A percentile compares a stretch with the other conserved stretches of the same genome.
These are phyloP conservation scores for Colletotrichum nymphaeae DNA, from an alignment of 2,329 filamentous ascomycete species.

Conservation along the genomic window DNA sequence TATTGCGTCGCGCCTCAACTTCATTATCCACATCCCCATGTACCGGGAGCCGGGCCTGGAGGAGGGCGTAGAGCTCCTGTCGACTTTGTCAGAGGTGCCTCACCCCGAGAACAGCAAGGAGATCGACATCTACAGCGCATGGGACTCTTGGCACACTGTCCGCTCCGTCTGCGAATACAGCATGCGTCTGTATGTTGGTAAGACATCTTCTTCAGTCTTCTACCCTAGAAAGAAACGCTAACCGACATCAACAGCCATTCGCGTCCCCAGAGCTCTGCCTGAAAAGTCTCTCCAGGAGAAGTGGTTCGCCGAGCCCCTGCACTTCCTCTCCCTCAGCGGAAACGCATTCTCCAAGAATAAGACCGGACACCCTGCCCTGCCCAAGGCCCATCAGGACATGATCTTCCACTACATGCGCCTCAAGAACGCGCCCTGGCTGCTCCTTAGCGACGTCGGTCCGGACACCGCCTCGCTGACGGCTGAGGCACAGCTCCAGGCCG, in stretches of 20 bases:
- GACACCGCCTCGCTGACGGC: slow-evolving; percentile 39
- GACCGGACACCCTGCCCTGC: slow-evolving; percentile 70
- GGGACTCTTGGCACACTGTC: slow-evolving; percentile 95
- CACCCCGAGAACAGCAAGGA: slow-evolving; percentile 52
- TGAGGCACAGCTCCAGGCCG: slow-evolving; percentile 29
- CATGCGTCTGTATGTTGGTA: slow-evolving; percentile 84
- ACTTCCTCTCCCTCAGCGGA: slow-evolving; percentile 67
- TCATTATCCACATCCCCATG: slow-evolving; percentile 87
- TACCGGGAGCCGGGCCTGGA: slow-evolving; percentile 76
- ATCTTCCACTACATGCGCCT: slow-evolving; percentile 73
- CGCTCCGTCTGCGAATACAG: slow-evolving; percentile 88
- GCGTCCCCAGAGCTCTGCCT: slow-evolving; percentile 69
- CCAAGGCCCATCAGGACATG: slow-evolving; percentile 69
- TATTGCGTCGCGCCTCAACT: slow-evolving; percentile 79
- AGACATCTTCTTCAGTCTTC: slow-evolving; percentile 48
- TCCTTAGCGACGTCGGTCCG: slow-evolving; percentile 72
- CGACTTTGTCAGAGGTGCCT: slow-evolving; percentile 50
- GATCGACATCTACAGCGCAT: slow-evolving; percentile 80
- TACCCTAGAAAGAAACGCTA: slow-evolving; percentile 1
- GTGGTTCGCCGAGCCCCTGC: slow-evolving; percentile 77
- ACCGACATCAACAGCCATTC: slow-evolving; percentile 56
- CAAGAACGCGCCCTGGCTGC: slow-evolving; percentile 70
- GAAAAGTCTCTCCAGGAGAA: slow-evolving; percentile 70
- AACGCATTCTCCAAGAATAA: slow-evolving; percentile 70
- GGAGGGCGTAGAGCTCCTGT: slow-evolving; percentile 63